Percentiles rank a stretch among this genome's conserved stretches.
Evolutionary conservation across 208 protist species (phyloP).

Genomic region (Crithidia fasciculata): DNA sequence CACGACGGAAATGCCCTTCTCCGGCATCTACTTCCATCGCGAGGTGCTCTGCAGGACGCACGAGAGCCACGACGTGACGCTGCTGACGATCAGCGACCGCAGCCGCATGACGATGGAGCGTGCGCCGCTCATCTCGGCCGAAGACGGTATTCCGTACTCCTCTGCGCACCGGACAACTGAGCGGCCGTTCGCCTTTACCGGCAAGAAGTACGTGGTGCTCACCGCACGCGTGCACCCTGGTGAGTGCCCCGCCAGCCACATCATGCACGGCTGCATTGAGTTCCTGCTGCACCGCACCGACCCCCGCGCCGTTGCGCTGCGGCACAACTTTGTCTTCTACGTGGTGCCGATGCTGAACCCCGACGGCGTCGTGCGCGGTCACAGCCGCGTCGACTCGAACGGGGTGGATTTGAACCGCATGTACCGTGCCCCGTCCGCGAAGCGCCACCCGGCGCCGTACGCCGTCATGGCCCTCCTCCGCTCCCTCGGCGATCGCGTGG

Average conservation of each 20-base stretch:
- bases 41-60: slow-evolving; percentile 88
- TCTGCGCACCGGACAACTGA: slow-evolving; percentile 52
- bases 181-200: slow-evolving; percentile 63
- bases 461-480: slow-evolving; percentile 60
- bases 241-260: slow-evolving; percentile 90
- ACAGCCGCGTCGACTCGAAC: slow-evolving; percentile 92
- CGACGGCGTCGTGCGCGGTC: slow-evolving; percentile 91
- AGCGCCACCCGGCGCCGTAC: slow-evolving; percentile 85
- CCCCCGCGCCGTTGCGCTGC: slow-evolving; percentile 72
- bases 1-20: slow-evolving; percentile 4
- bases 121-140: slow-evolving; percentile 38
- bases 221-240: slow-evolving; percentile 94
- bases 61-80: slow-evolving; percentile 81
- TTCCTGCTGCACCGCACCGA: slow-evolving; percentile 79
- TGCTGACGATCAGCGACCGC: slow-evolving; percentile 89
- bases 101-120: slow-evolving; percentile 44
- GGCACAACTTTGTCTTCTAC: slow-evolving; percentile 91
- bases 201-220: slow-evolving; percentile 83
- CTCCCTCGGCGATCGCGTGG: slow-evolving; percentile 53
- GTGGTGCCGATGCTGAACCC: slow-evolving; percentile 94
- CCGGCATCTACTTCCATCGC: slow-evolving; percentile 79
- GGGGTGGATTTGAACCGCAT: slow-evolving; percentile 95
- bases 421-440: slow-evolving; percentile 79
- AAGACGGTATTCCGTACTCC: slow-evolving; percentile 68
- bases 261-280: slow-evolving; percentile 94